Percentiles rank a stretch among this genome's conserved stretches.
These are phyloP conservation scores for Ciborinia camelliae DNA, from an alignment of 2,329 filamentous ascomycete species.

Conservation along the genomic window DNA sequence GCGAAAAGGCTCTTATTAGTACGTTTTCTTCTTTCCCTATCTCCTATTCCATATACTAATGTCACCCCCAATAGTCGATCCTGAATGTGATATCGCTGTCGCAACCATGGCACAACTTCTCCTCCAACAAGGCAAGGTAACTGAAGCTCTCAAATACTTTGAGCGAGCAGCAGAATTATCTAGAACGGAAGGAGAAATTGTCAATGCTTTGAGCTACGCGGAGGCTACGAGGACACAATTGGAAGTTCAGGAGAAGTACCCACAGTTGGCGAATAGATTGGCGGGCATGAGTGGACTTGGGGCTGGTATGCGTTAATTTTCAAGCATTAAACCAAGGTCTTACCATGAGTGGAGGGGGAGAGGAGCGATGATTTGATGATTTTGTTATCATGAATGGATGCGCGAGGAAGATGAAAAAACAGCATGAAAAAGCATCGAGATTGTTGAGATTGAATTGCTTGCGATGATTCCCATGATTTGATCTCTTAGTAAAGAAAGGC, in stretches of 20 bases:
- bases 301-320: conserved; percentile 31
- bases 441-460: conserved; percentile 7
- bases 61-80: conserved; percentile 65
- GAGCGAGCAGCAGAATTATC: conserved; percentile 93
- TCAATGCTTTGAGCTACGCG: conserved; percentile 94
- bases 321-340: background rate
- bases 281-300: conserved; percentile 52
- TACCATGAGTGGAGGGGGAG: background rate
- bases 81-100: conserved; percentile 97
- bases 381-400: background rate
- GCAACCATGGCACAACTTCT: conserved; percentile 98
- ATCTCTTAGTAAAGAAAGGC: conserved; percentile 16
- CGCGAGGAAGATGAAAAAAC: background rate
- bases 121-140: conserved; percentile 95
- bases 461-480: conserved; percentile 16
- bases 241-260: conserved; percentile 84
- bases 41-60: conserved; percentile 16
- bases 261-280: conserved; percentile 71
- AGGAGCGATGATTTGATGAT: background rate
- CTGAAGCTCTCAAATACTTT: conserved; percentile 92
- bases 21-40: conserved; percentile 43
- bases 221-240: conserved; percentile 96
- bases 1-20: conserved; percentile 97
- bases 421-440: background rate
- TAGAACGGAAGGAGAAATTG: conserved; percentile 89